Evolutionary conservation across 345 rosid species (phyloP).

Genomic region (Eucalyptus pauciflora): DNA sequence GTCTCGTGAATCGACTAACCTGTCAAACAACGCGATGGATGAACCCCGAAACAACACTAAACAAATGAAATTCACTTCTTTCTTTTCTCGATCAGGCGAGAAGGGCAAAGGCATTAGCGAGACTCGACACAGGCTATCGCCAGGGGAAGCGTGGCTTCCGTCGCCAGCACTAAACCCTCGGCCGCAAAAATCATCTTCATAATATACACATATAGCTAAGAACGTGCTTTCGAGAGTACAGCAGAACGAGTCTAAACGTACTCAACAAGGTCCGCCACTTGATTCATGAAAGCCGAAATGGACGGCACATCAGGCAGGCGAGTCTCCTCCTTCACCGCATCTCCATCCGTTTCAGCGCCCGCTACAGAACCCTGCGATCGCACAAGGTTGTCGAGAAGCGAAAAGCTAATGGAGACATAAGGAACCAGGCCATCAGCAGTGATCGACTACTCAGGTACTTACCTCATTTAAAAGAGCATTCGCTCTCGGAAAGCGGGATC

Average conservation of each 20-base stretch:
- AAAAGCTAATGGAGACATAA: not conserved
- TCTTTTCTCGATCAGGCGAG: not conserved
- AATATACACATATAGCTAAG: not conserved
- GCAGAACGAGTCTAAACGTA: not conserved
- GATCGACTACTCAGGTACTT: not conserved
- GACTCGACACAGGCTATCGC: not conserved
- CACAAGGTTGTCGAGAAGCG: not conserved
- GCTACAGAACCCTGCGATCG: not conserved
- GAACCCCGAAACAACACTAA: not conserved
- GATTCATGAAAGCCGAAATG: not conserved
- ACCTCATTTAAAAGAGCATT: not conserved
- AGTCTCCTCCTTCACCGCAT: not conserved
- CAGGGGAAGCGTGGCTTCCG: accelerated
- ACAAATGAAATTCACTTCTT: not conserved
- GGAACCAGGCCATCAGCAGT: not conserved
- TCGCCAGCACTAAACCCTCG: not conserved
- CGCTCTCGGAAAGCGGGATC: not conserved
- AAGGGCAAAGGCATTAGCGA: accelerated
- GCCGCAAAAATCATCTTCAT: not conserved
- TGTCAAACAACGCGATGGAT: not conserved
- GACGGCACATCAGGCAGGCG: not conserved
- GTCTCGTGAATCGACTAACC: conserved; percentile 8
- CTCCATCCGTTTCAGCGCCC: not conserved
- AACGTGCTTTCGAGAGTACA: not conserved
- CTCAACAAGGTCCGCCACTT: not conserved